Evolutionary conservation across 345 rosid genomes (phyloP).

Genomic region (Sapria himalayana): DNA sequence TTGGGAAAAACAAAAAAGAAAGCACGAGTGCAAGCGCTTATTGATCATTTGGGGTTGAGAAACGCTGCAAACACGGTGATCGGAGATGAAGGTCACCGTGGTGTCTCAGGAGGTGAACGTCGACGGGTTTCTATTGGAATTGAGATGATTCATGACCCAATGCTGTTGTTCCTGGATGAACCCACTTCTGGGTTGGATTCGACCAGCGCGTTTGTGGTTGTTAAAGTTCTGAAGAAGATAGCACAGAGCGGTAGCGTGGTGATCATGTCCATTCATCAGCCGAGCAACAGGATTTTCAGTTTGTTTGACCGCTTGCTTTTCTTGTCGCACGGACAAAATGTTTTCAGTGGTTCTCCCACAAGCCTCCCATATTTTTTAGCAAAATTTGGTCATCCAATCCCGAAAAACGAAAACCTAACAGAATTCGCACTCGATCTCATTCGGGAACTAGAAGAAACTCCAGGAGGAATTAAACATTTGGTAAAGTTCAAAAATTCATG

Average conservation of each 20-base stretch:
- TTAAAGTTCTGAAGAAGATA: constrained; percentile 75
- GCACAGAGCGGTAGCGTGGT: constrained; percentile 92
- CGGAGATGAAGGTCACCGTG: constrained; percentile 93
- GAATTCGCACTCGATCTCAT: constrained; percentile 74
- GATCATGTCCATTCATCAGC: constrained; percentile 86
- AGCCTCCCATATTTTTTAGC: constrained; percentile 37
- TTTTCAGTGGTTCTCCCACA: constrained; percentile 65
- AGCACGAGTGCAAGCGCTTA: constrained; percentile 51
- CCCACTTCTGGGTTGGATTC: constrained; percentile 94
- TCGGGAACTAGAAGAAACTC: constrained; percentile 72
- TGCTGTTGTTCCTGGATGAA: constrained; percentile 68
- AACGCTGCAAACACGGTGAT: constrained; percentile 73
- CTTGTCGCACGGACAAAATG: constrained; percentile 80
- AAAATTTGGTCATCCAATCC: constrained; percentile 80
- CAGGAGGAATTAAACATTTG: constrained; percentile 55
- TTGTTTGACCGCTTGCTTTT: constrained; percentile 60
- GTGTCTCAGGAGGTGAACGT: constrained; percentile 84
- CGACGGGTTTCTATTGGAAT: constrained; percentile 82
- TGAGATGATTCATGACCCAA: constrained; percentile 83
- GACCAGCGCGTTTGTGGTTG: constrained; percentile 87
- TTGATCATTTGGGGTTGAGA: constrained; percentile 68
- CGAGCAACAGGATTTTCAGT: constrained; percentile 69
- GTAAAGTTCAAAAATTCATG: constrained; percentile 68
- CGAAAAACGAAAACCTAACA: constrained; percentile 68
- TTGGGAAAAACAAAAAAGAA: constrained; percentile 59